These are phyloP conservation scores for Nakataea oryzae DNA, from an alignment of 2,329 filamentous ascomycete species.

Conservation along the genomic window DNA sequence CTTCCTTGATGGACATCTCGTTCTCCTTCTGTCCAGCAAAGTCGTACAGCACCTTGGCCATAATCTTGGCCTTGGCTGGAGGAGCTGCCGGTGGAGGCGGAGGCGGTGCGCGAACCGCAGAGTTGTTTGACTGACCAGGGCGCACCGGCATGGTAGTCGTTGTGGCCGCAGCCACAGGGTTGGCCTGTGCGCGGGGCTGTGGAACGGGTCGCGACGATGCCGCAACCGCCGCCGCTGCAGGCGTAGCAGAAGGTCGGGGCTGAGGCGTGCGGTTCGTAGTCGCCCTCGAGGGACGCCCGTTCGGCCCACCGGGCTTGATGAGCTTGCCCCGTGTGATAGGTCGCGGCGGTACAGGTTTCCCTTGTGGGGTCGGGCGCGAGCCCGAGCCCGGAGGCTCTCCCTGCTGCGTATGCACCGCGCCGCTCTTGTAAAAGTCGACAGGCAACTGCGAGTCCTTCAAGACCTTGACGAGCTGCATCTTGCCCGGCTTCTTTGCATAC, in stretches of 20 bases:
- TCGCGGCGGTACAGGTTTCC: slow-evolving; percentile 74
- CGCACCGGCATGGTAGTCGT: slow-evolving; percentile 33
- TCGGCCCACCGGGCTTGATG: slow-evolving; percentile 80
- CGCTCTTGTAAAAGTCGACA: slow-evolving; percentile 88
- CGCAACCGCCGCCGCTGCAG: slow-evolving; percentile 10
- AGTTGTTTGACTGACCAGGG: slow-evolving; percentile 38
- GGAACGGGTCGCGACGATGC: slow-evolving; percentile 11
- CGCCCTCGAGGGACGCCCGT: slow-evolving; percentile 64
- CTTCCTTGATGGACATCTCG: slow-evolving; percentile 70
- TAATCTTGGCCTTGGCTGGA: slow-evolving; percentile 58
- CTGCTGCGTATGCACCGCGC: slow-evolving; percentile 73
- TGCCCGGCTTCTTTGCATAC: slow-evolving; percentile 96
- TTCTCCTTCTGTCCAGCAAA: slow-evolving; percentile 78
- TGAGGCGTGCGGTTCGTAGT: slow-evolving; percentile 36
- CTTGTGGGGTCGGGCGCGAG: slow-evolving; percentile 77
- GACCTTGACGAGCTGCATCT: slow-evolving; percentile 80
- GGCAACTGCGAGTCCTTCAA: slow-evolving; percentile 72
- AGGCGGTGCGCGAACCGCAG: slow-evolving; percentile 45
- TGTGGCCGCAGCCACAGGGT: slow-evolving; percentile 7
- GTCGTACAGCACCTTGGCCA: slow-evolving; percentile 85
- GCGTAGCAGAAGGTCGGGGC: slow-evolving; percentile 27
- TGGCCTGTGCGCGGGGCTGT: slow-evolving; percentile 13
- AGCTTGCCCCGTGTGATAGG: slow-evolving; percentile 91
- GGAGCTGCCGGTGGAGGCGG: slow-evolving; percentile 59
- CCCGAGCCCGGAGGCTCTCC: slow-evolving; percentile 76